Evolutionary conservation across 495 filamentous ascomycete genomes (phyloP), one percentile per base, ranked within the genome.

Genomic region (Opeltia flavorubescens): DNA sequence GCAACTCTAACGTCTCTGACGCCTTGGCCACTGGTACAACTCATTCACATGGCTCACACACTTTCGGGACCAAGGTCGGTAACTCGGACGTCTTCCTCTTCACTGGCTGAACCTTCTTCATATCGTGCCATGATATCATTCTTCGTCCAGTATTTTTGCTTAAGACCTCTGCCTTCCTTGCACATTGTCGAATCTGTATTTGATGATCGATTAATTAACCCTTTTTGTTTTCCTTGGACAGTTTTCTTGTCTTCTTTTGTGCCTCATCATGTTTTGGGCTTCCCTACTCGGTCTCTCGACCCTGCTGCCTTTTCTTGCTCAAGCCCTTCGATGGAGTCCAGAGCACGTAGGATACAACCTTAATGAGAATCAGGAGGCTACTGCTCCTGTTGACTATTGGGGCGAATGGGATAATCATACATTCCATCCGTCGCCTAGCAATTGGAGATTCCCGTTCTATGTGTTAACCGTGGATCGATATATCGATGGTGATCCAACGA

Each of bases 401-500:
- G 65, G 65, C 44, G 44, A 51, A 49, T 67, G 65, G 65, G 50
- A 58, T 2, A 56, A 62, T 46, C 65, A 68, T 47, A 58, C 52
- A 21, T 67, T 60, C 46, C 53, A 63, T 36, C 65, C 65, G 13
- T 68, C 64, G 17, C 65, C 65, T 26, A 53, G 56, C 11, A 67
- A 66, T 49, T 68, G 65, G 65, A 61, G 65, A 17, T 62, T 68
- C 25, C 65, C 65, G 24, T 53, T 66, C 43, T 68, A 68, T 45
- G 62, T 64, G 2, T 44, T 66, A 13, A 66, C 64, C 31, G 41
- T 66, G 18, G 65, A 68, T 43, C 57, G 64, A 12, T 65, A 63
- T 43, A 58, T 65, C 4, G 62, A 68, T 48, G 65, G 65, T 12
- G 65, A 68, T 53, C 63, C 63, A 4, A 55, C 52, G 18, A 66